Conservation (phyloP, 768 basidiomycete genomes). For the Pilatotrama ljubarskyi region DNA sequence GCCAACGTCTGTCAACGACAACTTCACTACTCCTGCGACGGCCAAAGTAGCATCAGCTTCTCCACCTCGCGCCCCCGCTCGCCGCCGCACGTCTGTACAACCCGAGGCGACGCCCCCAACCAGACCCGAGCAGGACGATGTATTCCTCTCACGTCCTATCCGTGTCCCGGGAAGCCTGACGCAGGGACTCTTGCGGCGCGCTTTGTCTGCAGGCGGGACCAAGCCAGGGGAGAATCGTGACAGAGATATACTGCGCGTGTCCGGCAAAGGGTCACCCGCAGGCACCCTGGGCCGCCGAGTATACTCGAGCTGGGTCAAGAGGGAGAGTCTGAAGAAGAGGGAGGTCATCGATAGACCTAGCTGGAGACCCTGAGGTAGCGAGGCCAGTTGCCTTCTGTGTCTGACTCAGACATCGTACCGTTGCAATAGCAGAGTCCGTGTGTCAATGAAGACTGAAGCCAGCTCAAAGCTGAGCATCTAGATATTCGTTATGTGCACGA, state of each 20-base stretch:
- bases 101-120: background rate
- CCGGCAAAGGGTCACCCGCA: background rate
- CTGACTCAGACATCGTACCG: too few relatives aligned
- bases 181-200: background rate
- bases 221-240: background rate
- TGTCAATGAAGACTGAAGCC: too few relatives aligned
- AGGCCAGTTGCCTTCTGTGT: too few relatives aligned
- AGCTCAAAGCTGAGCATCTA: too few relatives aligned
- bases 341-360: too few relatives aligned
- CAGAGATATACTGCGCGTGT: background rate
- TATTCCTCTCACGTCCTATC: conserved; percentile 5
- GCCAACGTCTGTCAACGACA: too few relatives aligned
- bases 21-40: background rate
- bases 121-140: background rate
- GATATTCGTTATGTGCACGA: too few relatives aligned
- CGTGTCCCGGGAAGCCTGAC: conserved; percentile 9
- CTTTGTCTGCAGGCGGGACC: background rate
- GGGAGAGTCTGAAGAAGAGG: too few relatives aligned
- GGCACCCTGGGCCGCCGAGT: too few relatives aligned
- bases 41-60: background rate
- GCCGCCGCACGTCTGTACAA: background rate
- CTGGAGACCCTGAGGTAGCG: too few relatives aligned
- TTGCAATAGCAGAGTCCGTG: too few relatives aligned
- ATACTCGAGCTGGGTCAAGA: too few relatives aligned
- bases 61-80: background rate